These are phyloP conservation scores for Diplodia intermedia DNA, from an alignment of 2,329 filamentous ascomycete species.

Conservation along the genomic window DNA sequence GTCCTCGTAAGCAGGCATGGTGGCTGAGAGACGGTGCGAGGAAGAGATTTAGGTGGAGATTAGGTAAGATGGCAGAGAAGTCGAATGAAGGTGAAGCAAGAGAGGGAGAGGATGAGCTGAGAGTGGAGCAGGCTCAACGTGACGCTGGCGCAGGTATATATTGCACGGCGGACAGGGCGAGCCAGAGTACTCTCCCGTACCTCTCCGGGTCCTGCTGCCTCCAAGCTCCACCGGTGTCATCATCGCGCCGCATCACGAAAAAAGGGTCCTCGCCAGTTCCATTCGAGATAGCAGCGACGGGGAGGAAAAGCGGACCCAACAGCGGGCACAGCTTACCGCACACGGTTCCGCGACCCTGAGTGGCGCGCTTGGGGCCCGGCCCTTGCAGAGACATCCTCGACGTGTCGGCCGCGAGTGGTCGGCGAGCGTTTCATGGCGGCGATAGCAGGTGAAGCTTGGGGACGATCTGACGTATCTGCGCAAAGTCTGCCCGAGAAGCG, in stretches of 20 bases:
- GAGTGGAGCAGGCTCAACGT: conserved; percentile 24
- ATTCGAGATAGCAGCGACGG: conserved; percentile 28
- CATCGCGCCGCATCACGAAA: conserved; percentile 33
- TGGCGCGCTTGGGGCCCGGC: conserved; percentile 25
- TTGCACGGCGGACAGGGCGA: not conserved
- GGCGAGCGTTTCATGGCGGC: conserved; percentile 31
- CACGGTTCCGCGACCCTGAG: conserved; percentile 30
- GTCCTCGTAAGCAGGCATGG: conserved; percentile 68
- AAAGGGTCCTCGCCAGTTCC: conserved; percentile 30
- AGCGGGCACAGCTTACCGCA: conserved; percentile 30
- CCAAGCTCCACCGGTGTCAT: conserved; percentile 35
- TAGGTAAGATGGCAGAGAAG: not conserved
- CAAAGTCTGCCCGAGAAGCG: conserved; percentile 29
- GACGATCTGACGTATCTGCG: conserved; percentile 30
- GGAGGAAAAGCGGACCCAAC: conserved; percentile 33
- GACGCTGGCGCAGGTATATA: conserved; percentile 32
- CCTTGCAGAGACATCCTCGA: conserved; percentile 30
- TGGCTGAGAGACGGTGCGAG: conserved; percentile 41
- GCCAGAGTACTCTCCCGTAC: conserved; percentile 23
- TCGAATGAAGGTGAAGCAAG: not conserved
- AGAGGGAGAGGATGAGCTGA: conserved; percentile 19
- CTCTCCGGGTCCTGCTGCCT: conserved; percentile 30
- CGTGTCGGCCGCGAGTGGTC: conserved; percentile 28
- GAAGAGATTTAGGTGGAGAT: not conserved
- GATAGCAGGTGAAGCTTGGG: conserved; percentile 32